Base-by-base conservation (phyloP, 1,284 basidiomycete genomes). In the Puccinia novopanici region DNA sequence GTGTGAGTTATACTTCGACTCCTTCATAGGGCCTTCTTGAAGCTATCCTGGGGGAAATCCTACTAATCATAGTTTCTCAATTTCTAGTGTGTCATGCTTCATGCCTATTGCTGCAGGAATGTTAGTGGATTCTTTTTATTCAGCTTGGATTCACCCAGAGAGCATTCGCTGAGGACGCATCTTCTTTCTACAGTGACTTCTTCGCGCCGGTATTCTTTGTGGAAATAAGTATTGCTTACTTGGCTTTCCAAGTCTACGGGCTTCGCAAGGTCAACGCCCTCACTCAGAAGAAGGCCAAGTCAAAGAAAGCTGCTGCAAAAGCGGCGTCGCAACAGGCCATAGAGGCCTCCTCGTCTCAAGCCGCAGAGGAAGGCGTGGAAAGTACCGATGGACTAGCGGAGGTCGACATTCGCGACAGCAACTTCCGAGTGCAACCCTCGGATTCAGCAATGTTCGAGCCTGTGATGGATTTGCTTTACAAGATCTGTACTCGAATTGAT, bases 191-290 rank as follows among this genome's bases (percentile, higher is more conserved):
- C 22, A 80, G 79, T 67, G 79, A 80, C n/a, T 55, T 75, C 27
- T 80, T 80, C 45, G 79, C 71, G 9, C 79, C 79, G 30, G 79
- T 74, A n/a, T 80, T 80, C 61, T 37, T 52, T n/a, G 13, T 80
- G 22, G 79, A 80, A 45, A 80, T 80, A 45, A 75, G 55, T 24
- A 48, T 80, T 45, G 61, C 79, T 12, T 80, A 80, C 52, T 68
- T 80, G 27, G 79, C 79, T 3, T 80, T 80, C 52, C 79, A 80
- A 75, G 48, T 80, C 22, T 80, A 80, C 27, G 68, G 68, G 3
- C 65, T 73, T 8, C 59, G 63, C 8, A 80, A 80, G 71, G 61
- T 61, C 10, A 74, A 80, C 27, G 57, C 71, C 8, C 59, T 80
- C 6, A 40, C 45, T 13, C 74, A 55, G 13, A 27, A 40, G 10